Conservation (phyloP, 495 filamentous ascomycete genomes). For the Cryomyces minteri region DNA sequence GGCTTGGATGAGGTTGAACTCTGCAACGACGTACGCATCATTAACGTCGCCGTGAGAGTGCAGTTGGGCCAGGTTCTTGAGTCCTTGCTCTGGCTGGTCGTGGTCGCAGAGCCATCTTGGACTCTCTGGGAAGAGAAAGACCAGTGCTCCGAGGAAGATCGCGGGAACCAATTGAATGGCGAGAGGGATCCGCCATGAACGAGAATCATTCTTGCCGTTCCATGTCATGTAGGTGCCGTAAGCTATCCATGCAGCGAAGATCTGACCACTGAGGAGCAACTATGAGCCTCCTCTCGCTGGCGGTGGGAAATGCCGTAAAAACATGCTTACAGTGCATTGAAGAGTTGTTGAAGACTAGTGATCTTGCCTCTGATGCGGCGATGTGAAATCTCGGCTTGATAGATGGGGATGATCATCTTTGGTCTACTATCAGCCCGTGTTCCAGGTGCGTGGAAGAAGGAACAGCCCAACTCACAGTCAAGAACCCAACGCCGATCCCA, state of each 20-base stretch:
- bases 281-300: too few species aligned
- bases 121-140: slow-evolving; percentile 16
- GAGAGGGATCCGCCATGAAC: slow-evolving; percentile 12
- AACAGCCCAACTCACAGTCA: too few species aligned
- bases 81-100: slow-evolving; percentile 11
- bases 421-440: too few species aligned
- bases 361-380: slow-evolving; percentile 12
- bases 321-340: too few species aligned
- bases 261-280: slow-evolving; percentile 5
- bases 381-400: slow-evolving; percentile 14
- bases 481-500: slow-evolving; percentile 15
- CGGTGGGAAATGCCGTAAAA: too few species aligned
- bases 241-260: slow-evolving; percentile 16
- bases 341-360: slow-evolving; percentile 12
- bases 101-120: slow-evolving; percentile 18
- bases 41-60: slow-evolving; percentile 16
- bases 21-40: slow-evolving; percentile 15
- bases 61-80: slow-evolving; percentile 14
- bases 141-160: slow-evolving; percentile 9
- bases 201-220: slow-evolving; percentile 1
- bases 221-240: slow-evolving; percentile 15
- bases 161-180: slow-evolving; percentile 10
- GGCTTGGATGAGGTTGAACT: slow-evolving; percentile 14
- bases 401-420: slow-evolving; percentile 12
- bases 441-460: too few species aligned